These are phyloP conservation scores for Phytophthora aleatoria DNA, from an alignment of 352 stramenopile genomes.

Conservation along the genomic window DNA sequence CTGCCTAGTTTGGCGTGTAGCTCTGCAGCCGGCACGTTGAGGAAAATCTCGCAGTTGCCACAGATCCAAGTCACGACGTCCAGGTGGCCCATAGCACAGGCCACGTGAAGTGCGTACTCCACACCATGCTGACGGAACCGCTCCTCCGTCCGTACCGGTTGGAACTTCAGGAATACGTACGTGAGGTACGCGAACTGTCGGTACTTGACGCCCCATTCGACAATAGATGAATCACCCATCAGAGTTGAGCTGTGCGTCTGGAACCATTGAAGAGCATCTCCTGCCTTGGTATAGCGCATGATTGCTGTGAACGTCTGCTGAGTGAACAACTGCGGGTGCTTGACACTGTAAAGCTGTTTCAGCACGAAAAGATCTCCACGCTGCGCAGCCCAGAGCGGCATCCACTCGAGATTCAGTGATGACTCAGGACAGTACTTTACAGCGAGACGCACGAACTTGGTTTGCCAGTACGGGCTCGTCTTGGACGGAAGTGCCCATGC, in stretches of 20 bases:
- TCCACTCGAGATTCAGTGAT: slow-evolving; percentile 29
- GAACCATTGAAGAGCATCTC: slow-evolving; percentile 42
- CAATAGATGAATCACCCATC: slow-evolving; percentile 26
- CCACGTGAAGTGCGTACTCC: slow-evolving; percentile 36
- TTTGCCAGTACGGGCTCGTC: slow-evolving; percentile 33
- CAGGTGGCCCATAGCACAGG: slow-evolving; percentile 38
- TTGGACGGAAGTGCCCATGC: slow-evolving; percentile 41
- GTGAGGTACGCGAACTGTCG: slow-evolving; percentile 35
- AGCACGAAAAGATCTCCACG: slow-evolving; percentile 36
- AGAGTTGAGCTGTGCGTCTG: slow-evolving; percentile 25
- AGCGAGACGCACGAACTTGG: slow-evolving; percentile 27
- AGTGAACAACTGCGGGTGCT: slow-evolving; percentile 42
- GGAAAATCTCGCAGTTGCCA: slow-evolving; percentile 39
- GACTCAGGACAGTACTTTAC: slow-evolving; percentile 30
- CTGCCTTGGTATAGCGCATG: slow-evolving; percentile 40
- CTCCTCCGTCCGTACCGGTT: slow-evolving; percentile 20
- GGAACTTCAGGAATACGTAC: slow-evolving; percentile 33
- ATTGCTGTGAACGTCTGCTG: slow-evolving; percentile 38
- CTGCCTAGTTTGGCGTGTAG: slow-evolving; percentile 33
- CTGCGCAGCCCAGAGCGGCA: slow-evolving; percentile 42
- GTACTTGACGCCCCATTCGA: slow-evolving; percentile 45
- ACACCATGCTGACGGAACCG: slow-evolving; percentile 35
- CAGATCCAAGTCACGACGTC: slow-evolving; percentile 48
- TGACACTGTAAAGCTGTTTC: slow-evolving; percentile 25
- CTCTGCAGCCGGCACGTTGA: slow-evolving; percentile 31